Conservation (phyloP, 306 rosid genomes). For the Dryas drummondii region DNA sequence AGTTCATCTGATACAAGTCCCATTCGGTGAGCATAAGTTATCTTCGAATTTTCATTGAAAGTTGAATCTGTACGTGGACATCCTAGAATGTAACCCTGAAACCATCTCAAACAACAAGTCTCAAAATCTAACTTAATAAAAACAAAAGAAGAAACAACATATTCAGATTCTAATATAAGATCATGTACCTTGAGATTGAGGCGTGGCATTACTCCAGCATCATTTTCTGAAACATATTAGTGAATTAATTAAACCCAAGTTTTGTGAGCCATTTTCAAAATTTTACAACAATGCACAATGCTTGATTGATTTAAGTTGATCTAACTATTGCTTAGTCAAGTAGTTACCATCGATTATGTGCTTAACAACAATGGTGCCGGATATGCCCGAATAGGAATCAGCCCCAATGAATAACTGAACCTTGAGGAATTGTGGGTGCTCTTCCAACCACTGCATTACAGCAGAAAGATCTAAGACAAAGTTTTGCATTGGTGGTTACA, state of each 20-base stretch:
- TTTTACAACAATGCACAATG: not conserved
- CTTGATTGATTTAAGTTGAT: not conserved
- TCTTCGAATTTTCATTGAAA: constrained; percentile 18
- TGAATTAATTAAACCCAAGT: not conserved
- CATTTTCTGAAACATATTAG: constrained; percentile 10
- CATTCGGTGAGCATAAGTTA: constrained; percentile 13
- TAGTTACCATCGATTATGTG: constrained; percentile 22
- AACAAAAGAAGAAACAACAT: too few species aligned
- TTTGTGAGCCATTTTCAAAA: not conserved
- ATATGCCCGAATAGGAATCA: constrained; percentile 24
- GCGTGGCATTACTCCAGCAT: not conserved
- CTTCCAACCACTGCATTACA: constrained; percentile 27
- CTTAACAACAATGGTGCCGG: constrained; percentile 14
- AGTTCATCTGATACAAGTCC: constrained; percentile 28
- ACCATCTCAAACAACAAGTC: not conserved
- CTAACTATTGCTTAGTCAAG: not conserved
- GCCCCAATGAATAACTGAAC: constrained; percentile 18
- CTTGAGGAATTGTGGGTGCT: constrained; percentile 9
- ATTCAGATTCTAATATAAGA: too few species aligned
- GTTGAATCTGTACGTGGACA: constrained; percentile 13
- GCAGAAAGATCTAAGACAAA: too few species aligned
- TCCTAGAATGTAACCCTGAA: constrained; percentile 24
- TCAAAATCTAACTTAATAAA: not conserved
- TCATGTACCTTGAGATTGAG: constrained; percentile 26
- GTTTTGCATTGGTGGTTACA: too few species aligned